Percentiles rank a stretch among this genome's conserved stretches.
Conservation (phyloP, 176 grass and related monocot genomes). For the Carex scoparia region DNA sequence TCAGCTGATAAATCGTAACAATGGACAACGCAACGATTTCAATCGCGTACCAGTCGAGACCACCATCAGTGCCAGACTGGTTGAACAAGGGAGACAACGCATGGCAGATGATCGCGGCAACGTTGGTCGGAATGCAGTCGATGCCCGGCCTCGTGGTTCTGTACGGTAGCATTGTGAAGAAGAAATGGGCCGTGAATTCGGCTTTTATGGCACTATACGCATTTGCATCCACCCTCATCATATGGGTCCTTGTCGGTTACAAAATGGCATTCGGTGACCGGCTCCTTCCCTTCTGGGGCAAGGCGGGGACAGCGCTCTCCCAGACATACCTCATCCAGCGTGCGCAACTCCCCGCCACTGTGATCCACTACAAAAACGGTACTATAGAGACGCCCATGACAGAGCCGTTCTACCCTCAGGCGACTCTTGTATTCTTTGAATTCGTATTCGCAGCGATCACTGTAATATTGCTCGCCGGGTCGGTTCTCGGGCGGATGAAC, state of each 20-base stretch:
- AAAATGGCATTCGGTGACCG: conserved; percentile 54
- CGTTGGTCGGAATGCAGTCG: conserved; percentile 49
- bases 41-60: conserved; percentile 32
- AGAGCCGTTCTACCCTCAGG: conserved; percentile 37
- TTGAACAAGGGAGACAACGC: conserved; percentile 69
- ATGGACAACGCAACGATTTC: conserved; percentile 16
- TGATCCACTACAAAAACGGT: conserved; percentile 9
- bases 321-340: conserved; percentile 41
- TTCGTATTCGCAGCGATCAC: conserved; percentile 62
- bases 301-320: conserved; percentile 28
- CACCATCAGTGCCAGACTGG: conserved; percentile 34
- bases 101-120: conserved; percentile 49
- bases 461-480: conserved; percentile 50
- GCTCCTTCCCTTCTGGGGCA: conserved; percentile 73
- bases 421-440: conserved; percentile 59
- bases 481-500: conserved; percentile 63
- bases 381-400: conserved; percentile 19
- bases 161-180: conserved; percentile 83
- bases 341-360: conserved; percentile 40
- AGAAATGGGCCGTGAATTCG: conserved; percentile 81
- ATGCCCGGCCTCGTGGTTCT: conserved; percentile 64
- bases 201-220: conserved; percentile 80
- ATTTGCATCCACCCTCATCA: conserved; percentile 54
- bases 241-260: conserved; percentile 55
- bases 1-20: neutral